Base-by-base conservation (phyloP, 257 asterid species). In the Lavandula angustifolia region DNA sequence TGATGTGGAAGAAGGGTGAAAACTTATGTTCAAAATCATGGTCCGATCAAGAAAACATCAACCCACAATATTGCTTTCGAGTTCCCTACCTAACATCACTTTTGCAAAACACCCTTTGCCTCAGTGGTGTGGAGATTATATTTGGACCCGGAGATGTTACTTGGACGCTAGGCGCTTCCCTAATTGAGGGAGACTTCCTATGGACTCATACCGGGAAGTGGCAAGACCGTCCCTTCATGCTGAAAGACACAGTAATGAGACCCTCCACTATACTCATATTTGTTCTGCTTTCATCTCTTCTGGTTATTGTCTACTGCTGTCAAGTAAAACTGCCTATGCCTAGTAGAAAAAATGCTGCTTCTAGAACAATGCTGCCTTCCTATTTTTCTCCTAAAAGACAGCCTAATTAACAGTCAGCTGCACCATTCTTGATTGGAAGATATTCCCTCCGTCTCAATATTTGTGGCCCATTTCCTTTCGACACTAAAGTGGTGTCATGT, bases 141-240 rank as follows among this genome's bases (percentile, higher is more conserved):
- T 89, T 89, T 54, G 91, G 97, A 33, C 94, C 97, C 1, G 88
- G 87, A 18, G 91, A 89, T 33, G 60, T 87, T 64, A 80, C 97
- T 44, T 89, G 97, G 97, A 83, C 94, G 6, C 68, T 87, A 73
- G 96, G 95, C 6, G 89, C 94, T 68, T 88, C 97, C 27, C 66
- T 87, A 14, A 57, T 85, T 17, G 95, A 89, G 72, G 94, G 89
- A 51, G 87, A 78, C 12, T 81, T 76, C 50, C 48, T 79, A 35
- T 80, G 87, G 94, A 81, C 6, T 59, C 70, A 53, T 60, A 38
- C 58, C 44, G 75, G 68, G 27, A 66, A 74, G 44, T 54, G 62
- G 3, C 50, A n/a, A 64, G 72, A 50, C 62, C 44, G 41, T 34
- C n/a, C 64, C 44, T 72, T 75, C 1, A 22, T 60, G 27, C 63